Conservation (phyloP, 371 early-diverging fungal genomes). For the Mortierella sp. region DNA sequence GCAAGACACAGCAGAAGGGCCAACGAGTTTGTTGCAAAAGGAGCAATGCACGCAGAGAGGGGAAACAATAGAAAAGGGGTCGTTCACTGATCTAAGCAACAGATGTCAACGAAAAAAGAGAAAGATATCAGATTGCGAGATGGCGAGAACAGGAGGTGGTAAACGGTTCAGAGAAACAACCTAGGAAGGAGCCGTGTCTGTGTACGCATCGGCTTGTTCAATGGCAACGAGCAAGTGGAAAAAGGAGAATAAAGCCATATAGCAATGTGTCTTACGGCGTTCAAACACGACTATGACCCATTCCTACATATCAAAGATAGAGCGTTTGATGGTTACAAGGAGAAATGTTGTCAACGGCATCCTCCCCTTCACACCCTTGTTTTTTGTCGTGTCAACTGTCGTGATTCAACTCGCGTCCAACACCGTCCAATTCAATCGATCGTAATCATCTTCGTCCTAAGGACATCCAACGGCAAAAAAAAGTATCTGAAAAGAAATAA, state of each 20-base stretch:
- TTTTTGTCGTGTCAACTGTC: no score
- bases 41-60: no score
- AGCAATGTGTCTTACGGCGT: no score
- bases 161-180: background rate
- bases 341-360: no score
- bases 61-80: background rate
- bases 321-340: no score
- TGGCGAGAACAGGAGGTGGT: background rate
- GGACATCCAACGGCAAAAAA: no score
- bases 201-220: background rate
- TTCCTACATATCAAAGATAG: no score
- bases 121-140: background rate
- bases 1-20: background rate
- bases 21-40: background rate
- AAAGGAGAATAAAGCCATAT: background rate
- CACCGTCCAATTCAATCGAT: background rate
- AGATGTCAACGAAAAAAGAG: background rate
- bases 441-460: no score
- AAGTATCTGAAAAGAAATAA: background rate
- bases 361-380: no score
- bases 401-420: background rate
- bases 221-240: background rate
- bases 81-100: background rate
- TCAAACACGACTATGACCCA: no score
- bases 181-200: background rate